Evolutionary conservation across 305 asterid species (phyloP).

Genomic region (Petunia hybrid): DNA sequence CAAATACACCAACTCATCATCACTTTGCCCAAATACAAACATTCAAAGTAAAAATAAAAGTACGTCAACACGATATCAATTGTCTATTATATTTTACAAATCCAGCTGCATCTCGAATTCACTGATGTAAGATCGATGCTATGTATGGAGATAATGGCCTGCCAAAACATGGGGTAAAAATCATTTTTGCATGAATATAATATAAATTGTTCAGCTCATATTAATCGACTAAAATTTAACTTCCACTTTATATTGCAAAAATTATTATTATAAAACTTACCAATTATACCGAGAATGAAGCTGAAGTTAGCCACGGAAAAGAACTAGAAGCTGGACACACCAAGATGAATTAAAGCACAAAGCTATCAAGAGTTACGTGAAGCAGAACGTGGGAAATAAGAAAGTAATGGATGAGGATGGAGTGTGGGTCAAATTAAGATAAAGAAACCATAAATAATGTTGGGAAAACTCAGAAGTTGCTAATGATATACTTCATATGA

Average conservation of each 20-base stretch:
- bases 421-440: too few relatives aligned
- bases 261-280: conserved; percentile 27
- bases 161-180: too few relatives aligned
- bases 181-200: too few relatives aligned
- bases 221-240: not conserved
- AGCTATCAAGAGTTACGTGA: not conserved
- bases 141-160: too few relatives aligned
- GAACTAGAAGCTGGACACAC: not conserved
- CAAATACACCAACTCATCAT: too few relatives aligned
- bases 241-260: not conserved
- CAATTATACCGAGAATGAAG: conserved; percentile 43
- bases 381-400: not conserved
- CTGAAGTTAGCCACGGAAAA: conserved; percentile 41
- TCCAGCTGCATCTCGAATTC: too few relatives aligned
- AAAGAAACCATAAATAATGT: conserved; percentile 6
- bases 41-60: too few relatives aligned
- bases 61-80: too few relatives aligned
- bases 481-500: not conserved
- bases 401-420: conserved; percentile 18
- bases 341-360: not conserved
- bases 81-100: too few relatives aligned
- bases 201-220: too few relatives aligned
- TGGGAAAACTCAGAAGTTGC: not conserved
- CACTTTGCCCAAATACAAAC: too few relatives aligned
- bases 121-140: too few relatives aligned